Base-by-base conservation (phyloP, 306 rosid species). In the Purshia tridentata region DNA sequence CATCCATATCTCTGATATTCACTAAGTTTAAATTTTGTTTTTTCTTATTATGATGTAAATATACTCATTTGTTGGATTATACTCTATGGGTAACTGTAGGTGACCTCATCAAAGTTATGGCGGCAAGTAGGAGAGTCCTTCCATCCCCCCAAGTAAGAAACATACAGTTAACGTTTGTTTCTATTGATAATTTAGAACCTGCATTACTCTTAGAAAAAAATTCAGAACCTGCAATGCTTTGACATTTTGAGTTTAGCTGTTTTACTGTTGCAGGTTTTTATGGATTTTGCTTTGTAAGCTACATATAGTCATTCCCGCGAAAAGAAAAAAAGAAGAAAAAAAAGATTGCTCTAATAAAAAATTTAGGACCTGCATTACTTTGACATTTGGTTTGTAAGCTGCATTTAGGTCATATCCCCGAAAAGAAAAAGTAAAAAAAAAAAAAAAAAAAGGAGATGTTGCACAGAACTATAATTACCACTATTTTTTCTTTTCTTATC, bases 51-150 rank as follows among this genome's bases (percentile, higher is more conserved):
- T 12, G 18, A 54, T 19, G 20, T 37, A 10, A 29, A 13, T 13
- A 59, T n/a, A 6, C 51, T 51, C 5, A 15, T 37, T 40, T 29
- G 39, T 39, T 37, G 73, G 63, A 69, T 63, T 65, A 67, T 69
- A 48, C 56, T 74, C 54, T 72, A 50, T 67, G 40, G 71, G 70
- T 63, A 69, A 65, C 72, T 76, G 81, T 68, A 88, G 97, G 97
- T 91, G 84, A 91, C 96, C 68, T 67, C 85, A 61, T 82, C 90
- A 55, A 91, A 91, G 83, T 78, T 91, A 72, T 89, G 97, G 97
- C 91, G 97, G 76, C 96, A 87, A 91, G 92, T 91, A 47, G 97
- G 96, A 83, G 97, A 91, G 84, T 89, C 96, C 55, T 91, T 91
- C 88, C 86, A 89, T 72, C 97, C 97, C 74, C 97, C 96, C 23